Evolutionary conservation across 164 flowering plant genomes (phyloP).

Genomic region (Protea cynaroides): DNA sequence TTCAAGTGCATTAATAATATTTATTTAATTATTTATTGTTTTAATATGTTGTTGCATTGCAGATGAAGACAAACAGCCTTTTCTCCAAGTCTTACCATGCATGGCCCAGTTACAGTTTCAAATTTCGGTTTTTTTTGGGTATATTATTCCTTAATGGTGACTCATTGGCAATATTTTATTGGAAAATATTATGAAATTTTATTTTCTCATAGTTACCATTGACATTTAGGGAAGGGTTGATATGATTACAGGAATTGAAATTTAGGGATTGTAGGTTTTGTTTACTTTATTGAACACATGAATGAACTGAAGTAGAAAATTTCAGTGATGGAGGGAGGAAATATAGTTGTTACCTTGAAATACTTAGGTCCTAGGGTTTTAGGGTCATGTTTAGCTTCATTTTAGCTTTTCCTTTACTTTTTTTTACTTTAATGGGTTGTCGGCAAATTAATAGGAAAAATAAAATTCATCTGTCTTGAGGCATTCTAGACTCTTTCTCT

Average conservation of each 20-base stretch:
- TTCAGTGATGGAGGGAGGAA: slow-evolving; percentile 7
- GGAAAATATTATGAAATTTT: background rate
- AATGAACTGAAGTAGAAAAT: slow-evolving; percentile 29
- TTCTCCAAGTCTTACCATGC: slow-evolving; percentile 11
- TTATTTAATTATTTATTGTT: background rate
- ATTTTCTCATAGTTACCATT: background rate
- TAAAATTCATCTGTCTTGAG: background rate
- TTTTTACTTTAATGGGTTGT: background rate
- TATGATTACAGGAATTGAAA: background rate
- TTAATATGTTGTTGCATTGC: slow-evolving; percentile 9
- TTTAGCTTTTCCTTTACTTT: slow-evolving; percentile 1
- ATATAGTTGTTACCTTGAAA: slow-evolving; percentile 11
- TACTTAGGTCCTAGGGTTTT: slow-evolving; percentile 12
- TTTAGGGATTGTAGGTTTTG: slow-evolving; percentile 15
- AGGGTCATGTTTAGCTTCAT: slow-evolving; percentile 1
- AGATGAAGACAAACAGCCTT: slow-evolving; percentile 35
- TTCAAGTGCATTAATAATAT: background rate
- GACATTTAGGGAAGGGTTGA: background rate
- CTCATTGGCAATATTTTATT: background rate
- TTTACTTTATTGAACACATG: slow-evolving; percentile 17
- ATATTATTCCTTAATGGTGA: background rate
- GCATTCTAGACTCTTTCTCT: background rate
- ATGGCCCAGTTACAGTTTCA: background rate
- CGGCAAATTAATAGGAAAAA: background rate
- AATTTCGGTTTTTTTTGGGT: background rate